Evolutionary conservation across 78 protist genomes (phyloP), one percentile per base, ranked within the genome.

Genomic region (Dictyostelium firmibasis): DNA sequence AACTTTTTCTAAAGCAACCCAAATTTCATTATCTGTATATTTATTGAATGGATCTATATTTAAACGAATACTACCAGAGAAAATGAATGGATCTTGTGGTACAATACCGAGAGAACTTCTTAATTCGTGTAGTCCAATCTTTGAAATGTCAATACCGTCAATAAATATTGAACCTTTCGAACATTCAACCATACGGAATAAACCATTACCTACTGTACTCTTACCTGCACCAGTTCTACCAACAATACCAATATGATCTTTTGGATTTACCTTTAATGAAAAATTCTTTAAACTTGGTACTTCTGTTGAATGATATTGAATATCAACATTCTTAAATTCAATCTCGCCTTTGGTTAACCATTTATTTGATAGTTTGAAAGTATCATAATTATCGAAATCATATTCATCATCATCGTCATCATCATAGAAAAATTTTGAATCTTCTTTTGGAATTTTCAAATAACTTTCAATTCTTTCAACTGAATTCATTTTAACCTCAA

Each of bases 181-280:
- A 23, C 43, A 18, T 13, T 95, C 84, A 23, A 95, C 94, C 91
- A 97, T 33, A 11, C 98, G 86, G 7, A 91, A 95, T 31, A 97
- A 76, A n/a, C 95, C 57, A 25, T 38, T 36, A 67, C 96, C 92
- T 83, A 96, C 23, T 29, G 96, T 79, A 35, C 95, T 85, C 67
- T 97, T 97, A 20, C 98, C 98, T 8, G 97, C 93, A 62, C 98
- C 98, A 9, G 99, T 98, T n/a, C 99, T 67, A 33, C 99, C 99
- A 27, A 94, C 95, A n/a, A 98, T 84, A 50, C 98, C 98, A 43
- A 98, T 57, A 36, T 97, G 97, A 31, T 96, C 96, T 1, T 64
- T 53, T 9, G 93, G 18, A 18, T 69, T 41, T 3, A 96, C 11
- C 9, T 8, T 13, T 8, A 57, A 36, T 2, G 96, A 43, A 4